A percentile compares a stretch with the other conserved stretches of the same genome.
Conservation (phyloP, 1,284 basidiomycete genomes). For the Ganoderma sinense region DNA sequence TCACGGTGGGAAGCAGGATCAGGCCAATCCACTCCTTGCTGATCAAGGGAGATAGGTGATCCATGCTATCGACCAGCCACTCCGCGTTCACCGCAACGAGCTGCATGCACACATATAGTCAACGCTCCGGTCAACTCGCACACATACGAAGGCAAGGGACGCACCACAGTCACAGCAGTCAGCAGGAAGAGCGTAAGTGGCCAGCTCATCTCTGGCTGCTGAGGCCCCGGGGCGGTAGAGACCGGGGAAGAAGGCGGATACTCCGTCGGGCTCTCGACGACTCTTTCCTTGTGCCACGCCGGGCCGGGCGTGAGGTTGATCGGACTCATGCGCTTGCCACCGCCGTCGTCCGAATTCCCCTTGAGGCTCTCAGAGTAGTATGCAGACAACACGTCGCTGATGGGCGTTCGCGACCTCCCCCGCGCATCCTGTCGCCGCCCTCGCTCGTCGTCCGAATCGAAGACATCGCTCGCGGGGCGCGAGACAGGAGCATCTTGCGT, state of each 20-base stretch:
- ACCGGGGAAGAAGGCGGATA: slow-evolving; percentile 1
- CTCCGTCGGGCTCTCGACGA: slow-evolving; percentile 6
- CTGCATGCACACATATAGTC: slow-evolving; percentile 39
- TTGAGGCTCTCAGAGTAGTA: slow-evolving; percentile 31
- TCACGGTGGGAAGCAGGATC: slow-evolving; percentile 87
- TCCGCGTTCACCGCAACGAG: slow-evolving; percentile 81
- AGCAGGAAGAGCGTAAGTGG: slow-evolving; percentile 65
- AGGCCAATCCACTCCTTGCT: slow-evolving; percentile 84
- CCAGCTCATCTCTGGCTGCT: slow-evolving; percentile 59
- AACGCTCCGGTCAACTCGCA: not conserved
- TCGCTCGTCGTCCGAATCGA: slow-evolving; percentile 20
- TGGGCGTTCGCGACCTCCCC: slow-evolving; percentile 29
- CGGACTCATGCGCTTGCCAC: not conserved
- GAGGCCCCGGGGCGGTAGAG: not conserved
- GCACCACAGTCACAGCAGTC: slow-evolving; percentile 68
- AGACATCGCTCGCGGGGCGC: slow-evolving; percentile 8
- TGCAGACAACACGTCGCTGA: slow-evolving; percentile 38
- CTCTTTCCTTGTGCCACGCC: slow-evolving; percentile 7
- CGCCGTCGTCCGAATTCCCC: slow-evolving; percentile 5
- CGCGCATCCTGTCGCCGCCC: slow-evolving; percentile 8
- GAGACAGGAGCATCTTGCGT: not conserved
- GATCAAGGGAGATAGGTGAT: slow-evolving; percentile 65
- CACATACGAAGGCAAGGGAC: slow-evolving; percentile 33
- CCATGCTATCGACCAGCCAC: slow-evolving; percentile 83
- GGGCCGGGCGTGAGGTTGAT: not conserved